Evolutionary conservation across 1,284 basidiomycete genomes (phyloP).

Genomic region (Coniophora puteana): DNA sequence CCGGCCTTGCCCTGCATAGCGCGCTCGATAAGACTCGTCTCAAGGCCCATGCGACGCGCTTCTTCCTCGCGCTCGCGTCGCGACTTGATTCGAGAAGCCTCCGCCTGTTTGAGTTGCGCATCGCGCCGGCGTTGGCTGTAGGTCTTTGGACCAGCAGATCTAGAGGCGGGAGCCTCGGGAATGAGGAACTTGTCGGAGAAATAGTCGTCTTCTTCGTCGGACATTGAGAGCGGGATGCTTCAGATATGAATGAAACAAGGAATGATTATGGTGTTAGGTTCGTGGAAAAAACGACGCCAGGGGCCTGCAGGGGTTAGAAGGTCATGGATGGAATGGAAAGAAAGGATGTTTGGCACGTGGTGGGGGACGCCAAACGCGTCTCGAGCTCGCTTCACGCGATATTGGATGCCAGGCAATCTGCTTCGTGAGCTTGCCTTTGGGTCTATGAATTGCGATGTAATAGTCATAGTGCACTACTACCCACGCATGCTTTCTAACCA

Average conservation of each 20-base stretch:
- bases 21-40: constrained; percentile 72
- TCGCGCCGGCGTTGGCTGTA: constrained; percentile 69
- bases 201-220: constrained; percentile 75
- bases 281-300: neutral
- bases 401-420: no score
- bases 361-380: no score
- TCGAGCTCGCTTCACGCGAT: no score
- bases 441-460: no score
- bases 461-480: no score
- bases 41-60: constrained; percentile 69
- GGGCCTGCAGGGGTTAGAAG: constrained; percentile 20
- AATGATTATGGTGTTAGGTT: constrained; percentile 1
- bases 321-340: constrained; percentile 14
- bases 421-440: no score
- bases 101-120: constrained; percentile 50
- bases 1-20: constrained; percentile 73
- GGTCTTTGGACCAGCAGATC: constrained; percentile 42
- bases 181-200: constrained; percentile 80
- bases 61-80: constrained; percentile 70
- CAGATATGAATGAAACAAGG: no score
- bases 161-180: constrained; percentile 27
- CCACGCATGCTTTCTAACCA: no score
- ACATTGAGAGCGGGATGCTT: no score
- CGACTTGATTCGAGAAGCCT: constrained; percentile 58
- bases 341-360: no score